phyloP scores from a whole-genome alignment of 192 early-diverging fungal genomes.

The Gorgonomyces haynaldii region DNA sequence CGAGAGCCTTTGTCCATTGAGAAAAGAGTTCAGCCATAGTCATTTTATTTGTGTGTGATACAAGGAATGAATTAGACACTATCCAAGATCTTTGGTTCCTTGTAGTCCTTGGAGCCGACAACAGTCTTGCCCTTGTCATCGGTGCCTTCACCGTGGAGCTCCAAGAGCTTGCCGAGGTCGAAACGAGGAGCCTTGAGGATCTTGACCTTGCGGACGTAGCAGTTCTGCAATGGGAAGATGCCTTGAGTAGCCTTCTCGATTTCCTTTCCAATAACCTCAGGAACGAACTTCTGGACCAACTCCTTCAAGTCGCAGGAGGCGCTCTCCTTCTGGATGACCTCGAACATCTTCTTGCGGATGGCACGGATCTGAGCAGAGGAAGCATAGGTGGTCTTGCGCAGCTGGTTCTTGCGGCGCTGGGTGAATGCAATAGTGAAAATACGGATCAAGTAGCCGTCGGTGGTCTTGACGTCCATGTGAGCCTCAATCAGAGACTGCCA shows the following conservation, averaged over 20 bases:
- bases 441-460: constrained; percentile 98
- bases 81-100: constrained; percentile 46
- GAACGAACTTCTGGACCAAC: constrained; percentile 89
- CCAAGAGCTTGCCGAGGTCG: constrained; percentile 90
- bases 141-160: constrained; percentile 82
- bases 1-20: constrained; percentile 2
- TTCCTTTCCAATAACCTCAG: constrained; percentile 93
- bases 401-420: constrained; percentile 83
- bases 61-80: constrained; percentile 22
- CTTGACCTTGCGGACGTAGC: constrained; percentile 96
- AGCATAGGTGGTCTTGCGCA: constrained; percentile 97
- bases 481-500: constrained; percentile 99
- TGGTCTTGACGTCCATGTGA: constrained; percentile 98
- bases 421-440: constrained; percentile 97
- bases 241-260: constrained; percentile 95
- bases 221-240: constrained; percentile 98
- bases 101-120: constrained; percentile 66
- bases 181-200: constrained; percentile 96
- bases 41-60: no score
- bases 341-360: constrained; percentile 99
- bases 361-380: constrained; percentile 89
- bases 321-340: constrained; percentile 86
- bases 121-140: constrained; percentile 72
- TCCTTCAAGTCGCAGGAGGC: constrained; percentile 85
- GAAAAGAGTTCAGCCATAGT: background rate